A percentile compares a stretch with the other conserved stretches of the same genome.
phyloP scores from a whole-genome alignment of 352 stramenopile genomes.

The Phytopythium vexans region DNA sequence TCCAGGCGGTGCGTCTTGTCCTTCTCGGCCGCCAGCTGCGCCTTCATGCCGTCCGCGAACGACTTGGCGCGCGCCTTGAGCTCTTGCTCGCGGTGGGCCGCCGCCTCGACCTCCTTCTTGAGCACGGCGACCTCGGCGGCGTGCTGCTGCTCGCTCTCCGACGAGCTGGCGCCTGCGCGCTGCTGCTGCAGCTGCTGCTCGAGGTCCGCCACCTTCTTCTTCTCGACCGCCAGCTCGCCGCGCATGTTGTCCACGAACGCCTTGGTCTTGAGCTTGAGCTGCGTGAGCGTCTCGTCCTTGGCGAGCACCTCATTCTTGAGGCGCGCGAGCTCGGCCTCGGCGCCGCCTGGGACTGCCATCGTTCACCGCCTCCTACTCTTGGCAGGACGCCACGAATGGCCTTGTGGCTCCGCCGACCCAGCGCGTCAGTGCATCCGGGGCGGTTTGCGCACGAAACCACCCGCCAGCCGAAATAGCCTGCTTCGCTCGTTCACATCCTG shows the following conservation, averaged over 20 bases:
- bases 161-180: not conserved
- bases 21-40: constrained; percentile 58
- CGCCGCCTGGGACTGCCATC: not conserved
- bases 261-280: constrained; percentile 84
- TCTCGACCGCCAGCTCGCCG: constrained; percentile 49
- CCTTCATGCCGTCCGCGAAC: constrained; percentile 67
- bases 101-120: constrained; percentile 39
- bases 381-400: too few species aligned
- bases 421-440: too few species aligned
- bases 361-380: too few species aligned
- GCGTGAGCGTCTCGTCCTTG: constrained; percentile 78
- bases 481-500: too few species aligned
- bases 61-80: constrained; percentile 66
- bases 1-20: constrained; percentile 48
- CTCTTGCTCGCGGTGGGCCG: constrained; percentile 52
- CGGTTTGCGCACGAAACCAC: too few species aligned
- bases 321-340: constrained; percentile 43
- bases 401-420: too few species aligned
- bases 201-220: constrained; percentile 60
- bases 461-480: too few species aligned
- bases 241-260: constrained; percentile 81
- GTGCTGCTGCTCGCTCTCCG: constrained; percentile 9
- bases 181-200: constrained; percentile 42
- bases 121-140: constrained; percentile 30
- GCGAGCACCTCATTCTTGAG: constrained; percentile 54